Percentiles rank a stretch among this genome's conserved stretches.
phyloP scores from a whole-genome alignment of 345 rosid genomes.

The Citrus reticulata region DNA sequence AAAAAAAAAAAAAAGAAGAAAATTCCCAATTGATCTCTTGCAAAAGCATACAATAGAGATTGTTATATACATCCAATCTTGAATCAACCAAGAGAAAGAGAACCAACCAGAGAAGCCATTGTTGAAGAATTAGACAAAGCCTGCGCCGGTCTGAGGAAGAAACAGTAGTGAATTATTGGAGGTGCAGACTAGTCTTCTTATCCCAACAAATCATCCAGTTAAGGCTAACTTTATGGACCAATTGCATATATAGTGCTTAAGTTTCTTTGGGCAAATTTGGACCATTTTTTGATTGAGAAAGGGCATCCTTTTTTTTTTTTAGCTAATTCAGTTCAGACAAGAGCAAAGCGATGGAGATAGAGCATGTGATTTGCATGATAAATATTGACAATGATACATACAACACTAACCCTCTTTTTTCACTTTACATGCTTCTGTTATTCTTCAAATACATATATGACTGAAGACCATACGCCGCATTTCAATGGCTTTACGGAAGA shows the following conservation, averaged over 20 bases:
- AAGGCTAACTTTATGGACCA: neutral
- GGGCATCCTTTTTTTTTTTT: neutral
- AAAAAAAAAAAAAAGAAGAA: neutral
- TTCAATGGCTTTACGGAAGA: neutral
- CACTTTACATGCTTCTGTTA: neutral
- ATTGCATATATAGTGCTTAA: neutral
- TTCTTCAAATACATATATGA: neutral
- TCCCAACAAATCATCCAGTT: neutral
- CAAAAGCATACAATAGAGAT: neutral
- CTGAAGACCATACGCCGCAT: neutral
- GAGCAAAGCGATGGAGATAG: slow-evolving; percentile 12
- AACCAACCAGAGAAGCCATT: neutral
- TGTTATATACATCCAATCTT: neutral
- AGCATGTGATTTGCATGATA: neutral
- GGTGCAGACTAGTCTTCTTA: neutral
- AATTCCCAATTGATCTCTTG: neutral
- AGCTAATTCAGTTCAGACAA: too few relatives aligned
- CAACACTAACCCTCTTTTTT: neutral
- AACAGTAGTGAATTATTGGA: neutral
- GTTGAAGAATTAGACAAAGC: neutral
- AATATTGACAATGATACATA: neutral
- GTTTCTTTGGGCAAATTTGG: neutral
- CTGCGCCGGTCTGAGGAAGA: neutral
- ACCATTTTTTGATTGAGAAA: slow-evolving; percentile 18
- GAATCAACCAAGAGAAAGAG: neutral